Conservation (phyloP, 192 early-diverging fungal genomes). For the Podila epigama region DNA sequence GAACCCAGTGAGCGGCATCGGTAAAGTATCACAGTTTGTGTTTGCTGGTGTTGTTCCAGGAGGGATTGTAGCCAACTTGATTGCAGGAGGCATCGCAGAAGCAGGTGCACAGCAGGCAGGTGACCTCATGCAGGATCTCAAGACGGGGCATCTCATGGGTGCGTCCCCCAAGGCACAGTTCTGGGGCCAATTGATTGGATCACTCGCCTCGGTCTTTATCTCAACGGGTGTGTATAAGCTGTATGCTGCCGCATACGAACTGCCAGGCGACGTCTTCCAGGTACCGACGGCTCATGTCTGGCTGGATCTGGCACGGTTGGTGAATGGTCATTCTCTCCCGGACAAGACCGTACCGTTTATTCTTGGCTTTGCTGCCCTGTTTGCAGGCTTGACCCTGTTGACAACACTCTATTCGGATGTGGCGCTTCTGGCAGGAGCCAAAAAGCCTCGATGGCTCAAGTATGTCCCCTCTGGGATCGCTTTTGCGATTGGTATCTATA, state of each 20-base stretch:
- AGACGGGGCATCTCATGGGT: slow-evolving; percentile 84
- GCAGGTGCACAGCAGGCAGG: slow-evolving; percentile 59
- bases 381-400: slow-evolving; percentile 54
- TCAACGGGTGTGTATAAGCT: slow-evolving; percentile 74
- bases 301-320: slow-evolving; percentile 79
- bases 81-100: slow-evolving; percentile 82
- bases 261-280: slow-evolving; percentile 73
- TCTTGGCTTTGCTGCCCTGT: slow-evolving; percentile 60
- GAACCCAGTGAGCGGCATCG: slow-evolving; percentile 85
- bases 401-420: slow-evolving; percentile 44
- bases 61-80: slow-evolving; percentile 74
- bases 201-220: slow-evolving; percentile 73
- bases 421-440: slow-evolving; percentile 4
- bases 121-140: slow-evolving; percentile 79
- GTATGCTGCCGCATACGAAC: slow-evolving; percentile 73
- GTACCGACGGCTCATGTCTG: slow-evolving; percentile 80
- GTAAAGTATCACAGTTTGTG: slow-evolving; percentile 84
- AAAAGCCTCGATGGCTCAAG: slow-evolving; percentile 46
- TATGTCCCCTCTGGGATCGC: slow-evolving; percentile 77
- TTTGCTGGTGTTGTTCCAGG: slow-evolving; percentile 82
- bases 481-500: slow-evolving; percentile 84
- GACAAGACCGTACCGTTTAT: slow-evolving; percentile 69
- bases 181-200: slow-evolving; percentile 82
- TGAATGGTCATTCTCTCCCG: slow-evolving; percentile 77
- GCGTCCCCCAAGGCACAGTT: slow-evolving; percentile 89